Evolutionary conservation across 164 flowering plant species (phyloP).

Genomic region (Kingdonia uniflora): DNA sequence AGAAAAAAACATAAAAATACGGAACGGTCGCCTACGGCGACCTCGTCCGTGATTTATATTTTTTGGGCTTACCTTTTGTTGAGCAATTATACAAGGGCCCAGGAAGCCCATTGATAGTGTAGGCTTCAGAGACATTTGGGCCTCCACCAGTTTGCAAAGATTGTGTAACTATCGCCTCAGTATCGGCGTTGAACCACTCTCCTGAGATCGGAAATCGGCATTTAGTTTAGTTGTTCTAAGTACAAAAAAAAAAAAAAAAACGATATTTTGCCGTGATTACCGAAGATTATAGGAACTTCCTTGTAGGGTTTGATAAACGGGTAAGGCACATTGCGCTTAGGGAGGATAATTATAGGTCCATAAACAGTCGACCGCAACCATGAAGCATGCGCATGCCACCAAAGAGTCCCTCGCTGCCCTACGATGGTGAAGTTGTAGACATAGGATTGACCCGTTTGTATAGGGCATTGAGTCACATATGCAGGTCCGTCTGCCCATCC

Average conservation of each 20-base stretch:
- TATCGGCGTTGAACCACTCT: constrained; percentile 33
- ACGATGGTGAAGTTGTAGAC: constrained; percentile 21
- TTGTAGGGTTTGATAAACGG: constrained; percentile 26
- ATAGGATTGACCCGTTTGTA: constrained; percentile 19
- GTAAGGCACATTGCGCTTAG: constrained; percentile 15
- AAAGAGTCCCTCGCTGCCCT: constrained; percentile 23
- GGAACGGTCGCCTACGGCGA: no score
- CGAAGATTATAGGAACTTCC: constrained; percentile 21
- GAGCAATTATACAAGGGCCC: constrained; percentile 37
- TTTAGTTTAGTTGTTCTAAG: no score
- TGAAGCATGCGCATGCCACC: constrained; percentile 13
- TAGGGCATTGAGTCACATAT: constrained; percentile 20
- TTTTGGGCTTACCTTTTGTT: constrained; percentile 30
- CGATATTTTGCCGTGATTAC: neutral
- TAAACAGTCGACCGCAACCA: constrained; percentile 12
- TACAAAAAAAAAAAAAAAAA: no score
- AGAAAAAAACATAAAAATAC: no score
- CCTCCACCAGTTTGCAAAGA: constrained; percentile 39
- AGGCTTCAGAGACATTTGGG: constrained; percentile 39
- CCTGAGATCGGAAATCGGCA: constrained; percentile 11
- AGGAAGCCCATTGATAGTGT: constrained; percentile 18
- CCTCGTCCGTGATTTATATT: no score
- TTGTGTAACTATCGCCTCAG: constrained; percentile 32
- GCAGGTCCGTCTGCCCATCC: constrained; percentile 18
- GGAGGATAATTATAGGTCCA: constrained; percentile 14